Evolutionary conservation across 345 rosid species (phyloP).

Genomic region (Corchorus olitorius): DNA sequence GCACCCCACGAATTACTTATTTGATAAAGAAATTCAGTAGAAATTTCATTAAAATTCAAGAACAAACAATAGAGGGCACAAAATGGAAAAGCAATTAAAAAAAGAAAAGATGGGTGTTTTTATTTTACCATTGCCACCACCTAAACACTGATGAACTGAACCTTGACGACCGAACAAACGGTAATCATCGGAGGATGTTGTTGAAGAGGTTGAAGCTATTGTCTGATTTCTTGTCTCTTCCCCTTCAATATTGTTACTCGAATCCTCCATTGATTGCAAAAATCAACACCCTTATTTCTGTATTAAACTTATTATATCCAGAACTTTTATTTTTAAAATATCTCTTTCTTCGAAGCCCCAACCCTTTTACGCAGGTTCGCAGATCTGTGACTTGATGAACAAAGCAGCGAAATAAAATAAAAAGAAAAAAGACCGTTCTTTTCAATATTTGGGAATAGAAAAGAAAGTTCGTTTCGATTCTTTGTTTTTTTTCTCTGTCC

Average conservation of each 20-base stretch:
- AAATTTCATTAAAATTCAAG: not conserved
- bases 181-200: not conserved
- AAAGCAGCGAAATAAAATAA: not conserved
- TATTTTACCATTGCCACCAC: conserved; percentile 5
- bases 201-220: conserved; percentile 7
- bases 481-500: not conserved
- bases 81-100: not conserved
- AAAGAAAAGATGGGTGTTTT: not conserved
- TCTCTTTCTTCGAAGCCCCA: conserved; percentile 12
- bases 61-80: not conserved
- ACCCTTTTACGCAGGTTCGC: not conserved
- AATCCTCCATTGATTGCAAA: conserved; percentile 13
- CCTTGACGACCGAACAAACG: conserved; percentile 20
- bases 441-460: not conserved
- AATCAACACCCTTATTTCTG: not conserved
- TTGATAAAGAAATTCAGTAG: not conserved
- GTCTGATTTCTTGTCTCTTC: conserved; percentile 11
- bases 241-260: not conserved
- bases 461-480: not conserved
- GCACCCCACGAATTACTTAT: not conserved
- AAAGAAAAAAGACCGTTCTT: not conserved
- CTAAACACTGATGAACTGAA: conserved; percentile 11
- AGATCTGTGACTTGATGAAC: not conserved
- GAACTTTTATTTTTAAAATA: not conserved
- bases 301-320: not conserved